Conservation (phyloP, 1,284 basidiomycete genomes). For the Leccinum angustisporum region DNA sequence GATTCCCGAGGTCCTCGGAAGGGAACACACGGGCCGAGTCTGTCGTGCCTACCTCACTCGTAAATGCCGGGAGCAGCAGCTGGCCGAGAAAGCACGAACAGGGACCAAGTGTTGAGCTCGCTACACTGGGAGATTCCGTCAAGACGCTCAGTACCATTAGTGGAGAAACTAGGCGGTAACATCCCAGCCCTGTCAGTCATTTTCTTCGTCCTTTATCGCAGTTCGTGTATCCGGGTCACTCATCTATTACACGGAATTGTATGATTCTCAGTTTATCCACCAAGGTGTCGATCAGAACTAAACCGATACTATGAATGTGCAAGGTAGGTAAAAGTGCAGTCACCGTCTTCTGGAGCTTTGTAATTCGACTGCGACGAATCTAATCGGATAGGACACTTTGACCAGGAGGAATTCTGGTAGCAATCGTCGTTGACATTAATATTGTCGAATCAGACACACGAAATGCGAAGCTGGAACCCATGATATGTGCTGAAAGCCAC, state of each 20-base stretch:
- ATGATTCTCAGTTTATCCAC: not conserved
- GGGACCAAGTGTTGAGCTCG: constrained; percentile 10
- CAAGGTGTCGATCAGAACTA: no score
- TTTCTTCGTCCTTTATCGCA: not conserved
- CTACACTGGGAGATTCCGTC: not conserved
- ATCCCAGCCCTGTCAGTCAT: not conserved
- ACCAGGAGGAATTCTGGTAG: no score
- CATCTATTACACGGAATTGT: not conserved
- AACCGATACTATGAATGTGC: no score
- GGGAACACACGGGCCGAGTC: constrained; percentile 76
- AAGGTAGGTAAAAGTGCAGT: no score
- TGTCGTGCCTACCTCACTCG: constrained; percentile 72
- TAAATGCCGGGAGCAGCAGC: constrained; percentile 38
- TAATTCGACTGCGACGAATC: no score
- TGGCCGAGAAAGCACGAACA: constrained; percentile 24
- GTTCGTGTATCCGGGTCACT: not conserved
- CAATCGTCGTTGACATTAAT: no score
- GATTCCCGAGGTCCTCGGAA: constrained; percentile 69
- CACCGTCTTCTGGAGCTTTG: no score
- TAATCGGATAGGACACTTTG: no score
- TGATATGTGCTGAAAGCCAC: no score
- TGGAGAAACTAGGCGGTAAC: not conserved
- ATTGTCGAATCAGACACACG: no score
- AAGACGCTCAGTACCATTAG: no score
- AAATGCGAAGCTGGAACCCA: no score